Base-by-base conservation (phyloP, 2,329 filamentous ascomycete species). In the Emericellopsis cladophorae region DNA sequence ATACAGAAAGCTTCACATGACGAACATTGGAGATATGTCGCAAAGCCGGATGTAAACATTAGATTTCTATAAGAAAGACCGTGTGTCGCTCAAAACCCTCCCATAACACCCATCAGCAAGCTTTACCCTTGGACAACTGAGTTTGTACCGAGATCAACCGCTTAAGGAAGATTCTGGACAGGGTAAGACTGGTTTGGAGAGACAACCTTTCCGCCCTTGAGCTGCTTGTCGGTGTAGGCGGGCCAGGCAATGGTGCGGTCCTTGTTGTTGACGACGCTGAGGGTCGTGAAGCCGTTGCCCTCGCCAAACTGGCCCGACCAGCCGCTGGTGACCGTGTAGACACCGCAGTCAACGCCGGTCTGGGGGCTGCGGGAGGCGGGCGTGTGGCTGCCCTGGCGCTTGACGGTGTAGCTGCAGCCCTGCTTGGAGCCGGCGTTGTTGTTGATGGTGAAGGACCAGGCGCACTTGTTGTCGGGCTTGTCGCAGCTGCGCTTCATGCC, bases 291-390 rank as follows among this genome's bases (percentile, higher is more conserved):
- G 47, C 69, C 72, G 22, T 67, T 58, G 45, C 54, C 65, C 11
- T 56, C 43, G 39, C 71, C 73, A 47, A 76, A 76, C 50, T 73
- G 65, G 51, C 63, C 70, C 53, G 65, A 70, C 72, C 72, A 76
- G 58, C 68, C 67, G 2, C 66, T 66, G 39, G 67, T 69, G 51
- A 41, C 49, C 46, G 62, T 68, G 61, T 62, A 76, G 43, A 50
- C 51, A 32, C 70, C 72, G 59, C 69, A 76, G 39, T 47, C 58
- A 43, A 53, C 47, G 22, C 39, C 42, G 23, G 34, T 42, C 34
- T 40, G 15, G 36, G 64, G 59, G 15, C 60, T 63, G 37, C 60
- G 62, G 51, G 56, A 58, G 44, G 58, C 57, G 43, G 57, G 50
- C 42, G 61, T 59, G 9, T 4, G 4, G 46, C 58, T 55, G 43